Conservation (phyloP, 768 basidiomycete species). For the Lanmaoa pseudosensibilis region DNA sequence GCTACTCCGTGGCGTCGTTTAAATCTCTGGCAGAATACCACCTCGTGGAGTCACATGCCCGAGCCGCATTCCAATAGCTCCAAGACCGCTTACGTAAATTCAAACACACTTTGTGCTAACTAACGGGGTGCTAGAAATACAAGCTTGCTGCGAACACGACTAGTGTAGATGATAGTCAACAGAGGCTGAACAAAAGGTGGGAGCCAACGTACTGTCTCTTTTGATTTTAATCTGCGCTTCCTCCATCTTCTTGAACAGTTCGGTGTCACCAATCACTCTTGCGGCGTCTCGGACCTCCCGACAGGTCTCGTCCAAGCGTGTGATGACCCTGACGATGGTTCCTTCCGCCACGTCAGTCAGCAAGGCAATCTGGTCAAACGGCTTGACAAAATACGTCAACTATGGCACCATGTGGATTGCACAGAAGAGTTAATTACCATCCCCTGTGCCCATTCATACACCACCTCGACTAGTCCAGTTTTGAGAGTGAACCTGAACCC, state of each 20-base stretch:
- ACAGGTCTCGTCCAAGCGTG: conserved; percentile 94
- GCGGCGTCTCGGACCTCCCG: conserved; percentile 96
- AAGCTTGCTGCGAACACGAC: conserved; percentile 87
- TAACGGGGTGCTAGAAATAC: conserved; percentile 59
- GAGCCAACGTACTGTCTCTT: conserved; percentile 78
- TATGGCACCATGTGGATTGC: background rate
- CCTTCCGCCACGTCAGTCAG: conserved; percentile 96
- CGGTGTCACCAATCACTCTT: conserved; percentile 93
- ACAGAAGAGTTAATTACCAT: conserved; percentile 63
- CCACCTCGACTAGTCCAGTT: conserved; percentile 91
- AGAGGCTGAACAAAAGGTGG: background rate
- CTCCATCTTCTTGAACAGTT: conserved; percentile 97
- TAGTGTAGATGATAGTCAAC: conserved; percentile 30
- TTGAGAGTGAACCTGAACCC: conserved; percentile 81
- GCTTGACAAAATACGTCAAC: conserved; percentile 47
- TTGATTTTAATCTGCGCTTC: conserved; percentile 92
- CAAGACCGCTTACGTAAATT: background rate
- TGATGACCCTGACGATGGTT: conserved; percentile 95
- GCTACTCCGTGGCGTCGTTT: conserved; percentile 7
- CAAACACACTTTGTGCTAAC: background rate
- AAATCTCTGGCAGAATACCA: conserved; percentile 12
- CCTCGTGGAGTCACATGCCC: no score
- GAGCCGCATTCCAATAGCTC: no score
- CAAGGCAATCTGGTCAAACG: conserved; percentile 90
- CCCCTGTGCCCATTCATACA: conserved; percentile 99